Base-by-base conservation (phyloP, 2,329 filamentous ascomycete genomes). In the Aspergillus sp. region DNA sequence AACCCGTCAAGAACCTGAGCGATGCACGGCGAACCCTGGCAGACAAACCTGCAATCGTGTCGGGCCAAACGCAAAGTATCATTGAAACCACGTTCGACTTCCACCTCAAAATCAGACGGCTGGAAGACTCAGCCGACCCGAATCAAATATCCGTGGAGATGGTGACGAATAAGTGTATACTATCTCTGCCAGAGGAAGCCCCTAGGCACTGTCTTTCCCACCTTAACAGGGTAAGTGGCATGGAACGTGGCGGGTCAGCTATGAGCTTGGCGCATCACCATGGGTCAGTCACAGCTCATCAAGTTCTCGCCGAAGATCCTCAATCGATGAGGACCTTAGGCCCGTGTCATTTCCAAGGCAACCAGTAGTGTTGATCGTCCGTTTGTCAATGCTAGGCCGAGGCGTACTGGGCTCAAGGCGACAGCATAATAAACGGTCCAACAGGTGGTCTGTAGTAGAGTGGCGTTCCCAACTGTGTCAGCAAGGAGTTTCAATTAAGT, bases 221-320 rank as follows among this genome's bases (percentile, higher is more conserved):
- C 50, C 14, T 42, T 29, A 3, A 36, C 42, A 14, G 58, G 59
- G 20, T 52, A 61, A 11, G 59, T 62, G 13, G 50, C 55, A 7
- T 61, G 59, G 58, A 57, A 57, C 32, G 51, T 64, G 25, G 50
- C 60, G 23, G 59, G 60, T n/a, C 61, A 50, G 49, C 31, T 63
- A 17, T 44, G 63, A 40, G 60, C 58, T 5, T 64, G 60, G 60
- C 55, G 56, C 14, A 57, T 63, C 46, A 41, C 49, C 13, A 49
- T 63, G 45, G 55, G 40, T 19, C 25, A n/a, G n/a, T n/a, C n/a
- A n/a, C n/a, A n/a, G n/a, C n/a, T n/a, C n/a, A n/a, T n/a, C n/a
- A n/a, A n/a, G n/a, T n/a, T n/a, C n/a, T n/a, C n/a, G n/a, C n/a
- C n/a, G n/a, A n/a, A n/a, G n/a, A n/a, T n/a, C n/a, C n/a, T n/a